Conservation (phyloP, 2,329 filamentous ascomycete species). For the Penicillium brasilianum region DNA sequence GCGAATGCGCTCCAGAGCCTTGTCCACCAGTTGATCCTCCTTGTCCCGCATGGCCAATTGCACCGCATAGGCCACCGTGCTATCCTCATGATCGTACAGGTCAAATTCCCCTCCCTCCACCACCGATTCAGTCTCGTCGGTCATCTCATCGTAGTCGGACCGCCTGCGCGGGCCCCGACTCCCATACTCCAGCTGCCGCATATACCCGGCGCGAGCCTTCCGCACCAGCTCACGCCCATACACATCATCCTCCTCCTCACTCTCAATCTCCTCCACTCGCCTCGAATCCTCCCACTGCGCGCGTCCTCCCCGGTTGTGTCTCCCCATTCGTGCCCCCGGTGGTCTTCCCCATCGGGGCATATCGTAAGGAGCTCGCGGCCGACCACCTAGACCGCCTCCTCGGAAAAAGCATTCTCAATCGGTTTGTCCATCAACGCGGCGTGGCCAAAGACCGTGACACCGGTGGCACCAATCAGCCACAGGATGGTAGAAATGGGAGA, state of each 20-base stretch:
- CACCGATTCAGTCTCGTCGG: constrained; percentile 50
- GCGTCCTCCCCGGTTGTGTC: constrained; percentile 60
- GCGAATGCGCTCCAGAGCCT: constrained; percentile 78
- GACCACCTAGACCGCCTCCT: constrained; percentile 99
- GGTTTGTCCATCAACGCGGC: constrained; percentile 96
- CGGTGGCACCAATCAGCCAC: constrained; percentile 95
- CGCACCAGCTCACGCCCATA: constrained; percentile 39
- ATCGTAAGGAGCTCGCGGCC: constrained; percentile 94
- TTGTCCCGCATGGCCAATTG: constrained; percentile 65
- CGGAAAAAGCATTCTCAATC: constrained; percentile 99
- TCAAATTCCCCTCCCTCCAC: constrained; percentile 57
- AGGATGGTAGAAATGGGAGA: constrained; percentile 84
- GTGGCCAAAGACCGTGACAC: constrained; percentile 92
- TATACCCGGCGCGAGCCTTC: constrained; percentile 28
- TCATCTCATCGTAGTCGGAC: constrained; percentile 53
- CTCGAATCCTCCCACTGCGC: constrained; percentile 57
- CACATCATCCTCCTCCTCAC: constrained; percentile 50
- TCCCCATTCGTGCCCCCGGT: constrained; percentile 79
- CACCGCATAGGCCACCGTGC: constrained; percentile 52
- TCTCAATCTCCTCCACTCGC: constrained; percentile 48
- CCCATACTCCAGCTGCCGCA: constrained; percentile 43
- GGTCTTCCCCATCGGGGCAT: constrained; percentile 99
- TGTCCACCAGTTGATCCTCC: constrained; percentile 77
- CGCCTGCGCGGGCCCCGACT: constrained; percentile 43
- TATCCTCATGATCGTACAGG: constrained; percentile 58